Evolutionary conservation across 2,329 filamentous ascomycete genomes (phyloP), one percentile per base, ranked within the genome.

Genomic region (Bipolaris bicolor): DNA sequence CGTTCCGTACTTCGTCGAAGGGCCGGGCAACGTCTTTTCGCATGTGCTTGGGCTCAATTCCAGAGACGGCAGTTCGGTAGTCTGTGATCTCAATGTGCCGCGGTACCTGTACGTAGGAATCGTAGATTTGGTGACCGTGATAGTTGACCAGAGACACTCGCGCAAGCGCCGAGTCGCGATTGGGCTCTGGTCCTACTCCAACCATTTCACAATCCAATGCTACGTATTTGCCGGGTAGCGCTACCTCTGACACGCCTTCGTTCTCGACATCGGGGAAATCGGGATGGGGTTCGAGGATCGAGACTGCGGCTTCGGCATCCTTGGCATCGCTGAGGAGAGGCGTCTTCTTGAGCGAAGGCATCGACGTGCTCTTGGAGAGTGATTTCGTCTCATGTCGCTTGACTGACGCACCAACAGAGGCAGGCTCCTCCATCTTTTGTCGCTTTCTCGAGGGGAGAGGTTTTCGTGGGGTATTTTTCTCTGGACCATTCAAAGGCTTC

Each of bases 141-240:
- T 93, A 99, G 76, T 98, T 96, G 65, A 97, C 93, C 15, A 96
- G 81, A 71, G 91, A 96, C 53, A 94, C 91, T 45, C 95, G 86
- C 1, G 95, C 95, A 43, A 99, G 85, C 0, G 87, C 88, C 34
- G 91, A 92, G 71, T 88, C 85, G 62, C 88, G 82, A 49, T 86
- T 86, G 3, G 85, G 80, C 37, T 78, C 75, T 5, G 86, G 77
- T 0, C 90, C 90, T 11, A 96, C 86, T 46, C 94, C 95, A 24
- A 99, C 95, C 95, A 99, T 99, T 79, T 99, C 95, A 77, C 95
- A 99, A 80, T 99, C 95, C 45, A 99, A 86, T 18, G 91, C 90
- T 40, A 99, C 80, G 75, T 96, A 99, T 82, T 95, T 96, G 49
- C 94, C 95, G 18, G 93, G 80, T 51, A 92, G 86, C 34, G 89